Evolutionary conservation across 495 filamentous ascomycete genomes (phyloP), one percentile per base, ranked within the genome.

Genomic region (Aspergillus nidulans): DNA sequence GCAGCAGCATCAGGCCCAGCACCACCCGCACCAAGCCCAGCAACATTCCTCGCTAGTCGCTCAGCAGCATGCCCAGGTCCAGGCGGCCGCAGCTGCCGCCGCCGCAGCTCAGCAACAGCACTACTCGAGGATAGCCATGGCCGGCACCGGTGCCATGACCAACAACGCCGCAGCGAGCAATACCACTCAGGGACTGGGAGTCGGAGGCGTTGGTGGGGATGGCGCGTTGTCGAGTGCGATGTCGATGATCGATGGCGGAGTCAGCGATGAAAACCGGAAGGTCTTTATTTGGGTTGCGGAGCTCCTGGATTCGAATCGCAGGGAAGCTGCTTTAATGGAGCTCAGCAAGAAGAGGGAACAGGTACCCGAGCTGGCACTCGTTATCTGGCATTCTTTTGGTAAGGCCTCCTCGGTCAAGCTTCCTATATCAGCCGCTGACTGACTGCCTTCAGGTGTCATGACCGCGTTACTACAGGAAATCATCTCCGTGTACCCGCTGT

Each of bases 381-480:
- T 99, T 45, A 82, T 99, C 49, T 99, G 94, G 94, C 92, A 99
- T 70, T 97, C 94, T 2, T 97, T 97, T 67, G 94, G 92, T 97
- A 84, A 58, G 87, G 62, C 52, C 49, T 25, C 47, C 18, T 38
- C 26, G 2, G 20, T 36, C 46, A 8, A 46, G 61, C 58, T 69
- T 64, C 67, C 60, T 10, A 25, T 23, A 25, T 28, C 13, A 42
- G 52, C 44, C 55, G 53, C 60, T 65, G 51, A 46, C 47, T 67
- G 9, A 12, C 2, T 34, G 2, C 10, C 15, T 3, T 34, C 9
- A 97, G 92, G 94, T 60, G 95, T 99, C 52, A 99, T 99, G 94
- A 95, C 94, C 24, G 92, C 91, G 25, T 77, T 99, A 13, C 82
- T 97, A 46, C 94, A 97, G 68, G 94, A 99, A 74, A 99, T 99